These are phyloP conservation scores for Talaromyces islandicus DNA, from an alignment of 2,329 filamentous ascomycete genomes.

Conservation along the genomic window DNA sequence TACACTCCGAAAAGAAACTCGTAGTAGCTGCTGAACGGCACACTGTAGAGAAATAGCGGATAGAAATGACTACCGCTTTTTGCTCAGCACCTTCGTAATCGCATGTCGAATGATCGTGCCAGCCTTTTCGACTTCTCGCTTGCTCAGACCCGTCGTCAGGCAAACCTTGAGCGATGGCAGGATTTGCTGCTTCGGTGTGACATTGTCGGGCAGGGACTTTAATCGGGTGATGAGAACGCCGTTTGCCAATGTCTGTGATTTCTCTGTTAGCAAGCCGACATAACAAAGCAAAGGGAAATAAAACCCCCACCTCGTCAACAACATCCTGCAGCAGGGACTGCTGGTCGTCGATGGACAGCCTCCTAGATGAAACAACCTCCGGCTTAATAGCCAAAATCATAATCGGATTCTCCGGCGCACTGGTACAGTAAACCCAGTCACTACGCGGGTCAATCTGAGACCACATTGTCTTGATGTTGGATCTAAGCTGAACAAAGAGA, in stretches of 20 bases:
- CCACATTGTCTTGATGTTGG: constrained; percentile 80
- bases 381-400: constrained; percentile 78
- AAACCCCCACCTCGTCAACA: constrained; percentile 77
- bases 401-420: constrained; percentile 76
- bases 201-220: constrained; percentile 67
- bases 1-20: constrained; percentile 8
- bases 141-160: constrained; percentile 77
- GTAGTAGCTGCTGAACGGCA: too few relatives aligned
- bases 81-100: constrained; percentile 81
- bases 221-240: constrained; percentile 83
- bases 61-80: constrained; percentile 37
- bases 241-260: constrained; percentile 67
- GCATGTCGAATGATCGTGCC: constrained; percentile 83
- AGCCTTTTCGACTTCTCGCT: constrained; percentile 94
- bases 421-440: constrained; percentile 84
- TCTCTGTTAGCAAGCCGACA: constrained; percentile 8
- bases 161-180: constrained; percentile 87
- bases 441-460: constrained; percentile 85
- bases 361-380: constrained; percentile 68
- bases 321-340: constrained; percentile 80
- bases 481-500: constrained; percentile 68
- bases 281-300: neutral
- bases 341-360: constrained; percentile 67
- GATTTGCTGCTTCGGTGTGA: constrained; percentile 59
- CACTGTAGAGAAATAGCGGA: neutral